These are phyloP conservation scores for Cynanchum wilfordii DNA, from an alignment of 257 asterid genomes.

Conservation along the genomic window DNA sequence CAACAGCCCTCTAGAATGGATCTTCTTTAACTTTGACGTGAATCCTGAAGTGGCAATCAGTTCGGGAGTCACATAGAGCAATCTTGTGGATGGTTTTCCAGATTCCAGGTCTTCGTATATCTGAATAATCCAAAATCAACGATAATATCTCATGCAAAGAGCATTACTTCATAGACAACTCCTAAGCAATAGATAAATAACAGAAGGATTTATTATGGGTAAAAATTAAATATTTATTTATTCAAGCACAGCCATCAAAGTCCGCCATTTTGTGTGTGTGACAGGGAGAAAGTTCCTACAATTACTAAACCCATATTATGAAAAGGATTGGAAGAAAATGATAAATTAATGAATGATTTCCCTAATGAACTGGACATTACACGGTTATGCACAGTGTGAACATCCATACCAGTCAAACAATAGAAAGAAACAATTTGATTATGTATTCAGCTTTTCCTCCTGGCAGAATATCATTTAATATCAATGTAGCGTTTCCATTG, in stretches of 20 bases:
- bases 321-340: not conserved
- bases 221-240: not conserved
- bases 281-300: too few species aligned
- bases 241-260: not conserved
- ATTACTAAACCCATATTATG: not conserved
- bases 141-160: not conserved
- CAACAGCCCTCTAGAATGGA: slow-evolving; percentile 76
- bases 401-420: not conserved
- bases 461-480: not conserved
- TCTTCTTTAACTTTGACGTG: slow-evolving; percentile 62
- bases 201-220: not conserved
- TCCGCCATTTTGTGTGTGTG: not conserved
- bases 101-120: slow-evolving; percentile 76
- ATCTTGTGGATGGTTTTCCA: slow-evolving; percentile 84
- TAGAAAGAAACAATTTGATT: not conserved
- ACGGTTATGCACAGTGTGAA: not conserved
- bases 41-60: slow-evolving; percentile 81
- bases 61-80: slow-evolving; percentile 93
- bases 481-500: not conserved
- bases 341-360: not conserved
- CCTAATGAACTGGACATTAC: not conserved
- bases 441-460: not conserved
- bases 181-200: not conserved
- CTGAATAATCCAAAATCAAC: slow-evolving; percentile 32
- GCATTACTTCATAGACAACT: not conserved